phyloP scores from a whole-genome alignment of 2,329 filamentous ascomycete species.

The Plectosphaerella sp. region DNA sequence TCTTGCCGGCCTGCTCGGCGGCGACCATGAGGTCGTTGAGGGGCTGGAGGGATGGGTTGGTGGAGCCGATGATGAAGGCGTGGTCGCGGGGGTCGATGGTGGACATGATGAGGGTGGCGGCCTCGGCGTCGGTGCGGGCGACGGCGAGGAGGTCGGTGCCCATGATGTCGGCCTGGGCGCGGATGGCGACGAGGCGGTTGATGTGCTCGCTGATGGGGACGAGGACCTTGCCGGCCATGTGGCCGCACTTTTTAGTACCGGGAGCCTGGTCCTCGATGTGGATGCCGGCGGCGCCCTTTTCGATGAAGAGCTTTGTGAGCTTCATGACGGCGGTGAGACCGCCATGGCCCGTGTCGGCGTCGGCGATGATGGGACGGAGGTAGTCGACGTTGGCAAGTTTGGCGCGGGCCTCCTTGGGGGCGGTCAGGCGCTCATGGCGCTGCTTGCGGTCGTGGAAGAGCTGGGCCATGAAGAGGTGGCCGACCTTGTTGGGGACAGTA shows the following conservation, averaged over 20 bases:
- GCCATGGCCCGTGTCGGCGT: conserved; percentile 95
- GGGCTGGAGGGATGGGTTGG: conserved; percentile 78
- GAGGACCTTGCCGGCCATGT: conserved; percentile 98
- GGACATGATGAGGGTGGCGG: conserved; percentile 92
- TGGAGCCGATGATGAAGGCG: conserved; percentile 83
- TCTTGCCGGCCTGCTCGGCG: conserved; percentile 79
- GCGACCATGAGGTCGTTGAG: conserved; percentile 88
- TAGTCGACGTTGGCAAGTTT: conserved; percentile 83
- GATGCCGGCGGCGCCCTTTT: conserved; percentile 94
- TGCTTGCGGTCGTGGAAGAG: conserved; percentile 99
- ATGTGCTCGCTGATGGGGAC: conserved; percentile 98
- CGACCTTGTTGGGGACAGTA: conserved; percentile 96
- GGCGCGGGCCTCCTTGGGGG: conserved; percentile 66
- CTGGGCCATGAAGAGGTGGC: conserved; percentile 96
- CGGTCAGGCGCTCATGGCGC: conserved; percentile 84
- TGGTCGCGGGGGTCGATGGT: conserved; percentile 97
- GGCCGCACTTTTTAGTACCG: conserved; percentile 98
- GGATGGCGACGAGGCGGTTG: conserved; percentile 93
- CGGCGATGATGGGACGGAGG: conserved; percentile 90
- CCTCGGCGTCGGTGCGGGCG: conserved; percentile 94
- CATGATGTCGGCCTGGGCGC: conserved; percentile 98
- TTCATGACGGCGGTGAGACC: conserved; percentile 99
- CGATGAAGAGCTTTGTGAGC: conserved; percentile 94
- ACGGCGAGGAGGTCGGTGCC: conserved; percentile 85
- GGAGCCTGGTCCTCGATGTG: conserved; percentile 99